phyloP scores from a whole-genome alignment of 164 flowering plant species.

The Santalum album region DNA sequence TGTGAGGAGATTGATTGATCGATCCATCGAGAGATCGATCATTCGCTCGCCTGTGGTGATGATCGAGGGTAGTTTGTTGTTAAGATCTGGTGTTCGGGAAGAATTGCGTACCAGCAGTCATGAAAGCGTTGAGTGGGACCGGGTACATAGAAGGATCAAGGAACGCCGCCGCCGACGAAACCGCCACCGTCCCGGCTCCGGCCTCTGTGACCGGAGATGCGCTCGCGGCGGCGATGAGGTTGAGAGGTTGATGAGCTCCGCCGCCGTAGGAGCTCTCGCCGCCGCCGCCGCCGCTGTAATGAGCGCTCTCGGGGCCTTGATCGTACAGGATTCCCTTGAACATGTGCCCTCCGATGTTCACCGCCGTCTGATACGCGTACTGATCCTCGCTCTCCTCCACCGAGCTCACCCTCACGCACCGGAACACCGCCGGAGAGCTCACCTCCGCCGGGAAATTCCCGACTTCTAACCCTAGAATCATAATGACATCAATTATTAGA shows the following conservation, averaged over 20 bases:
- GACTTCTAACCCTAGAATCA: constrained; percentile 65
- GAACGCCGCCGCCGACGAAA: constrained; percentile 12
- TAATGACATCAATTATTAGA: no score
- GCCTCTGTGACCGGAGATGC: constrained; percentile 5
- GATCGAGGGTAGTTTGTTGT: no score
- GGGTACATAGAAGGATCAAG: constrained; percentile 59
- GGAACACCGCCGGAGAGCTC: constrained; percentile 55
- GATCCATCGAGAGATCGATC: no score
- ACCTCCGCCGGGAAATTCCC: constrained; percentile 65
- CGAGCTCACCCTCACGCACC: constrained; percentile 65
- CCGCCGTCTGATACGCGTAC: constrained; percentile 81
- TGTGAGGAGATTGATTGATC: no score
- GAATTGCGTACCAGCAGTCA: constrained; percentile 62
- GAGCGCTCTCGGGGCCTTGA: constrained; percentile 52
- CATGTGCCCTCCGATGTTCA: constrained; percentile 80
- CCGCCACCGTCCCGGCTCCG: constrained; percentile 15
- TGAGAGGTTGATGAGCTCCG: constrained; percentile 21
- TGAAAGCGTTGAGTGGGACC: constrained; percentile 41
- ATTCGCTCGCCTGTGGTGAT: no score
- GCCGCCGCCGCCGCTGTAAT: constrained; percentile 18
- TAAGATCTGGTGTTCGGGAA: constrained; percentile 54
- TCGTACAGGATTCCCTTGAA: constrained; percentile 89
- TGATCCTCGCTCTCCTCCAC: constrained; percentile 55
- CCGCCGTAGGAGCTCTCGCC: constrained; percentile 42
- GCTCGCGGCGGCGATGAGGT: constrained; percentile 20